Evolutionary conservation across 2,329 filamentous ascomycete genomes (phyloP).

Genomic region (Xylaria digitata): DNA sequence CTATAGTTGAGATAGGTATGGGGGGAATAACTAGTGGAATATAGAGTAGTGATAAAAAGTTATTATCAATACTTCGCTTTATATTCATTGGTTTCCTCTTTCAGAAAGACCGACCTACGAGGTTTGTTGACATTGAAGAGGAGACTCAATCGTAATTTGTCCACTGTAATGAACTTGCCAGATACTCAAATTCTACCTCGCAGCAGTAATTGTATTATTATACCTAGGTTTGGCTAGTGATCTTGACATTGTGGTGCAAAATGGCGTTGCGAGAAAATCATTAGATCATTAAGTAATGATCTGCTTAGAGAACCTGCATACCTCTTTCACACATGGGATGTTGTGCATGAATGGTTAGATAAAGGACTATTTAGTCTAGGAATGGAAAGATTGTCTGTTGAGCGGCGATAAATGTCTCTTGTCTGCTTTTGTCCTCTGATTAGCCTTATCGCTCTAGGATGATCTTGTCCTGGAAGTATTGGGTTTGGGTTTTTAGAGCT

Average conservation of each 20-base stretch:
- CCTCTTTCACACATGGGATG: background rate
- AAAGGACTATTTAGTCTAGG: background rate
- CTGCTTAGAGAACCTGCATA: background rate
- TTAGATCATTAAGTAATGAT: background rate
- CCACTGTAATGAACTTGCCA: background rate
- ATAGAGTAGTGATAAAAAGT: too few relatives aligned
- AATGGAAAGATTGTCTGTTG: background rate
- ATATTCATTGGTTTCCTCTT: too few relatives aligned
- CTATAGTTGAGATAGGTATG: background rate
- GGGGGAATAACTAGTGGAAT: background rate
- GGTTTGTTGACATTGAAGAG: too few relatives aligned
- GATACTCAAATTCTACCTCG: background rate
- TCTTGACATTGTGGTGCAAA: slow-evolving; percentile 2
- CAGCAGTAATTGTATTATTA: background rate
- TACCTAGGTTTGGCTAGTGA: too few relatives aligned
- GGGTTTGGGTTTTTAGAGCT: slow-evolving; percentile 5
- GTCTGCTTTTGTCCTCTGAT: slow-evolving; percentile 7
- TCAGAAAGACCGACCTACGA: too few relatives aligned
- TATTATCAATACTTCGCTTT: too few relatives aligned
- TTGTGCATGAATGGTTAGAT: background rate
- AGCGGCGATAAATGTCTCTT: background rate
- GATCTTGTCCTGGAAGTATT: slow-evolving; percentile 5
- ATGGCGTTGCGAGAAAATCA: slow-evolving; percentile 2
- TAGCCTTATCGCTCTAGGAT: slow-evolving; percentile 19
- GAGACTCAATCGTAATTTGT: background rate